Base-by-base conservation (phyloP, 352 stramenopile genomes). In the Globisporangium mamillatum region DNA sequence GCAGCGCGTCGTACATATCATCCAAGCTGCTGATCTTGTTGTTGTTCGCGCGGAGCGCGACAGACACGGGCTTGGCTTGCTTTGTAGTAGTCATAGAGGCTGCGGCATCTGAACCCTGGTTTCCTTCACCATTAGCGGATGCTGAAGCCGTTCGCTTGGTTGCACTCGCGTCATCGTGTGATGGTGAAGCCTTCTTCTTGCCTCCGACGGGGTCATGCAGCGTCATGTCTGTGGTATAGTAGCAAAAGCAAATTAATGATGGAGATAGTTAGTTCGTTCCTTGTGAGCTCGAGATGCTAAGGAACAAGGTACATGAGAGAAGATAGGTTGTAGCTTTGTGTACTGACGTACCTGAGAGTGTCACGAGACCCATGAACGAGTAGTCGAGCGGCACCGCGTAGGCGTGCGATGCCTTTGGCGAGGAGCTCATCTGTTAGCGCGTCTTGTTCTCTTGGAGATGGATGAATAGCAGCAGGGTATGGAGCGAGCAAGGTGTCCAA, bases 351-450 rank as follows among this genome's bases (percentile, higher is more conserved):
- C 84, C 84, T 57, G 80, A 83, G 12, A 91, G 74, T 1, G 73
- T 67, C 0, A 71, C 34, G 24, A 92, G 77, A 1, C 82, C 80
- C 80, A 92, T 89, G 72, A 92, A 92, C 9, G 84, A 92, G 59
- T 84, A 92, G 67, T 91, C 82, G 20, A 92, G 69, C 2, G 80
- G 82, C 14, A 76, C 65, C 0, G 66, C 38, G 48, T 70, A 57
- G 8, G 57, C 18, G 7, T 54, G 57, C 57, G 44, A 24, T 20
- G 34, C 24, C 34, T 54, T 69, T 4, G 36, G 22, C 5, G 64
- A 64, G 48, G 57, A 63, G n/a, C 55, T 64, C 64, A 63, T 56
- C 38, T 46, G 4, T 20, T 6, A 46, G 38, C 12, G 1, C 14
- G 38, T 46, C 38, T 4, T 20, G 14, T 3, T 32, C 38, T 18